A percentile compares a stretch with the other conserved stretches of the same genome.
Evolutionary conservation across 805 yeast genomes (phyloP).

Genomic region (Metschnikowia lochheadii): DNA sequence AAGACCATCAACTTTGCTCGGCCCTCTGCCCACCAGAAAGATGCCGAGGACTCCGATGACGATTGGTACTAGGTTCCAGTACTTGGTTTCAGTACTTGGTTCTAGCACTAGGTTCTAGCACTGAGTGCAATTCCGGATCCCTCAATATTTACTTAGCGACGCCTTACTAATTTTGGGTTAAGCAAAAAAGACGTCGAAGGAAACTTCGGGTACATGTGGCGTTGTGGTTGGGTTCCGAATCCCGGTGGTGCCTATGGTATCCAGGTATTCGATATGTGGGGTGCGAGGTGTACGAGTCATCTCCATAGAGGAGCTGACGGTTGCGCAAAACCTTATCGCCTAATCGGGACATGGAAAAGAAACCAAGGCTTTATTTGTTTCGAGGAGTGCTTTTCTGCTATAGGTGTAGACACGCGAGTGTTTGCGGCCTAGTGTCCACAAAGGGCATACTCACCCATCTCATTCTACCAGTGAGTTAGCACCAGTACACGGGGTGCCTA

Average conservation of each 20-base stretch:
- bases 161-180: too few relatives aligned
- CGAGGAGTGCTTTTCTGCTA: not conserved
- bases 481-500: not conserved
- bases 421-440: not conserved
- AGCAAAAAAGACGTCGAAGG: not conserved
- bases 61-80: conserved; percentile 10
- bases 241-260: not conserved
- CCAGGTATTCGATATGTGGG: not conserved
- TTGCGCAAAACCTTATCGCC: conserved; percentile 5
- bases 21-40: conserved; percentile 14
- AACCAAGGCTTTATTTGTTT: not conserved
- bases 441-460: not conserved
- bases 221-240: not conserved
- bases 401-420: not conserved
- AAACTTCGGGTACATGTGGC: not conserved
- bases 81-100: conserved; percentile 2
- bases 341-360: not conserved
- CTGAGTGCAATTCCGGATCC: too few relatives aligned
- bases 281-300: not conserved
- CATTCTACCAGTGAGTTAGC: not conserved
- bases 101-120: not conserved
- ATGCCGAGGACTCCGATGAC: conserved; percentile 31
- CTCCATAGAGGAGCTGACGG: not conserved
- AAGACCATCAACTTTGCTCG: conserved; percentile 28
- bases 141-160: too few relatives aligned